Percentiles rank a stretch among this genome's conserved stretches.
Evolutionary conservation across 2,329 filamentous ascomycete genomes (phyloP).

Genomic region (Xylaria sp.): DNA sequence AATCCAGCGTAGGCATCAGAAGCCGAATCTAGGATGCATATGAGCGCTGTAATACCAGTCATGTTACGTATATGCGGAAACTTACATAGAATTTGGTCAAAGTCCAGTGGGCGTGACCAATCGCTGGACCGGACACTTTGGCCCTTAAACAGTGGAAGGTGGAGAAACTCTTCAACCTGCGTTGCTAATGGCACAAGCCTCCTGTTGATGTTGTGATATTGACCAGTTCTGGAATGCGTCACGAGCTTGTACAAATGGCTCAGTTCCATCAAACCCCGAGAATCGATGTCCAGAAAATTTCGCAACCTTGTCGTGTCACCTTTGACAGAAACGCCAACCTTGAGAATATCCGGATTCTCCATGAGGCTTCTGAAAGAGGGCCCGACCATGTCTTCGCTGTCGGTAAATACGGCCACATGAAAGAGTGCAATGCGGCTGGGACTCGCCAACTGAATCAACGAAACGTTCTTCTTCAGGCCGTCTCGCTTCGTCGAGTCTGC

Average conservation of each 20-base stretch:
- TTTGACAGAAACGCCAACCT: conserved; percentile 80
- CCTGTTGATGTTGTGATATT: conserved; percentile 71
- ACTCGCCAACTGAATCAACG: conserved; percentile 84
- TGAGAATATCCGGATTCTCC: conserved; percentile 75
- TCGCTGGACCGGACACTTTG: conserved; percentile 75
- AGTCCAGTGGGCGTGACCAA: conserved; percentile 73
- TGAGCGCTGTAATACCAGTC: conserved; percentile 43
- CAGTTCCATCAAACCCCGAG: conserved; percentile 79
- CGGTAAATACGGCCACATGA: conserved; percentile 75
- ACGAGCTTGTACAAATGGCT: conserved; percentile 85
- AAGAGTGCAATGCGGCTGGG: conserved; percentile 82
- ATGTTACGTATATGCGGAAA: conserved; percentile 34
- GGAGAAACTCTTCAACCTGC: conserved; percentile 77
- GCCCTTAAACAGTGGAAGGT: conserved; percentile 81
- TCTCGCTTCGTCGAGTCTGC: conserved; percentile 58
- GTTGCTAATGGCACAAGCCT: conserved; percentile 71
- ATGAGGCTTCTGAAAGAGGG: conserved; percentile 78
- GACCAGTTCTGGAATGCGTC: conserved; percentile 67
- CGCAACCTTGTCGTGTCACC: conserved; percentile 76
- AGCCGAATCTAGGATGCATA: conserved; percentile 70
- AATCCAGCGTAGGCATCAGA: conserved; percentile 84
- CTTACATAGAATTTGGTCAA: conserved; percentile 77
- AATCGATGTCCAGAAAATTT: conserved; percentile 72
- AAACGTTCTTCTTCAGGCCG: conserved; percentile 75
- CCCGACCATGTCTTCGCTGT: conserved; percentile 69